Evolutionary conservation across 768 basidiomycete genomes (phyloP), one percentile per base, ranked within the genome.

Genomic region (Trametes elegans): DNA sequence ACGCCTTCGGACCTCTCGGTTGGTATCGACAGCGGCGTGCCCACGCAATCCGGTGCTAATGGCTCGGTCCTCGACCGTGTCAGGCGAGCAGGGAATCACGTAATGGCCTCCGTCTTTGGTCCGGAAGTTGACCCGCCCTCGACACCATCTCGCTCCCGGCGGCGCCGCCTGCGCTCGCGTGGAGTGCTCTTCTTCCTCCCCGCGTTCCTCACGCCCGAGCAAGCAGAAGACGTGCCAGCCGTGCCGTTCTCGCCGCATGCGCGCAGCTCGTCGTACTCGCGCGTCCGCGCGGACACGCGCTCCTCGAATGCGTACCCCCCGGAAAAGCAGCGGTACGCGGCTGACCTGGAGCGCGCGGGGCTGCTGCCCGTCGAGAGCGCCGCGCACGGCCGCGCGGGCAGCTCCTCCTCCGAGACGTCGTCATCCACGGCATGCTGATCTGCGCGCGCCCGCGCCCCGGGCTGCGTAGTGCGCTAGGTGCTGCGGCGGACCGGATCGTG

Each of bases 151-250:
- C 78, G 80, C 42, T 69, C 74, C 41, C 71, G 80, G 52, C 70
- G 69, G 21, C 74, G 80, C 10, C 53, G 59, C 35, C 57, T 53
- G 73, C 75, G 53, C 68, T 78, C 79, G 43, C 79, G 83, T 35
- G 84, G 87, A 29, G 81, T 89, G 35, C 70, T 91, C 44, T 91
- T 88, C 72, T 90, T 91, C 76, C 77, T 93, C 45, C 90, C 90
- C 19, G 87, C 89, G 29, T 84, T 90, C 62, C 87, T 91, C 67
- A 77, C 87, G 3, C 75, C 81, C 9, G 67, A 71, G 13, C 70
- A 68, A 39, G 62, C 58, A 43, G 53, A 66, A 26, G 71, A 74
- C 53, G 49, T 69, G 19, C 53, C 49, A 7, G 42, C 39, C 3
- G 13, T 59, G 7, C 52, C 57, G 5, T 59, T 59, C 36, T 49